Conservation (phyloP, 1,284 basidiomycete species). For the Limonomyces culmigenus region DNA sequence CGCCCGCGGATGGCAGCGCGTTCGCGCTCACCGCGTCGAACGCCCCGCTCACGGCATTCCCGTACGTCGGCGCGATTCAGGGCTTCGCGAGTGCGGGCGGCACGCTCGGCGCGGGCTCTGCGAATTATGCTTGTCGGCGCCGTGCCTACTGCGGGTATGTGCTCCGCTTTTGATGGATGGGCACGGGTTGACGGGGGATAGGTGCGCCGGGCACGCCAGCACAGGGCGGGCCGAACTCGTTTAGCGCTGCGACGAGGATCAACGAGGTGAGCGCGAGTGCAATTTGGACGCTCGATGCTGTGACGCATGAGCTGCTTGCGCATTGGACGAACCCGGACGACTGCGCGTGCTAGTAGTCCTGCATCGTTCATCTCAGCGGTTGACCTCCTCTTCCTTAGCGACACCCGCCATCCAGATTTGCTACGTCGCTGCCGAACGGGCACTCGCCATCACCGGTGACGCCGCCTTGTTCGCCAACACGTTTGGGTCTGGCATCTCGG, state of each 20-base stretch:
- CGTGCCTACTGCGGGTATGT: constrained; percentile 7
- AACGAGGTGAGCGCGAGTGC: constrained; percentile 9
- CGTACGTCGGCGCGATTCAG: constrained; percentile 7
- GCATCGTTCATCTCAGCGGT: not conserved
- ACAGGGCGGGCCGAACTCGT: constrained; percentile 5
- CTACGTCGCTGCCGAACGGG: not conserved
- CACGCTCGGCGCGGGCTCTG: not conserved
- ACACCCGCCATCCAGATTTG: not conserved
- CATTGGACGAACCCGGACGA: constrained; percentile 11
- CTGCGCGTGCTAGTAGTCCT: constrained; percentile 1
- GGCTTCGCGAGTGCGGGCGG: not conserved
- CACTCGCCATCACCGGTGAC: constrained; percentile 4
- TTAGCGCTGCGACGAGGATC: constrained; percentile 9
- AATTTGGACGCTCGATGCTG: constrained; percentile 8
- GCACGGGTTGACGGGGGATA: constrained; percentile 10
- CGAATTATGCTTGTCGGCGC: constrained; percentile 7
- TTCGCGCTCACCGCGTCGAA: constrained; percentile 6
- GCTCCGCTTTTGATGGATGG: constrained; percentile 5
- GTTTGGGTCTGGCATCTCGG: constrained; percentile 1
- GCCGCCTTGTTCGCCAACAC: not conserved
- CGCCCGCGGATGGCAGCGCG: constrained; percentile 5
- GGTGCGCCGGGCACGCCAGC: constrained; percentile 3
- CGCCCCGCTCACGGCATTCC: constrained; percentile 3
- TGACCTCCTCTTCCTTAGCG: not conserved
- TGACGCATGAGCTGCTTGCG: constrained; percentile 5